Conservation (phyloP, 345 rosid species). For the Murraya paniculata region DNA sequence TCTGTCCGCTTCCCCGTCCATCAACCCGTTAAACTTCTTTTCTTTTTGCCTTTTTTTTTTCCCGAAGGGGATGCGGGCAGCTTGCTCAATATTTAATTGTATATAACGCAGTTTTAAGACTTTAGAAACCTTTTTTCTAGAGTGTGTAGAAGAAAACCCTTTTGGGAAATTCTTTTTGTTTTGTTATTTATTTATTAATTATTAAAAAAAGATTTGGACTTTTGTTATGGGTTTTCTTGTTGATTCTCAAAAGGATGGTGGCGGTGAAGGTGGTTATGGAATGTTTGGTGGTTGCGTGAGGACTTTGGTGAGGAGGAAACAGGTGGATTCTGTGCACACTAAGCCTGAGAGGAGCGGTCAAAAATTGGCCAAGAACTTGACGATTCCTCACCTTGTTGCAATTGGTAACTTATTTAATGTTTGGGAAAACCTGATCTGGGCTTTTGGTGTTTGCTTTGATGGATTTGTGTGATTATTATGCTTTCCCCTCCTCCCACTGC, state of each 20-base stretch:
- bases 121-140: neutral
- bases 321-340: slow-evolving; percentile 62
- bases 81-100: neutral
- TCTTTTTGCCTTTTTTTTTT: too few species aligned
- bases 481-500: too few species aligned
- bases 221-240: slow-evolving; percentile 47
- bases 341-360: slow-evolving; percentile 34
- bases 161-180: neutral
- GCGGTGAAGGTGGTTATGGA: slow-evolving; percentile 26
- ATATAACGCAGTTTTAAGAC: neutral
- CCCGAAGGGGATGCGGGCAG: slow-evolving; percentile 1
- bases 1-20: slow-evolving; percentile 2
- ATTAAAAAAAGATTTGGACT: neutral
- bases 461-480: neutral
- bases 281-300: slow-evolving; percentile 44
- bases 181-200: neutral
- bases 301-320: slow-evolving; percentile 71
- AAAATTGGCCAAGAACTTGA: slow-evolving; percentile 63
- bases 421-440: neutral
- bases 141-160: neutral
- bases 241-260: slow-evolving; percentile 42
- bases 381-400: slow-evolving; percentile 72
- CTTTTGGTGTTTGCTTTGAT: neutral
- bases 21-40: too few species aligned
- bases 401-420: slow-evolving; percentile 46